Evolutionary conservation across 2,329 filamentous ascomycete genomes (phyloP).

Genomic region (Tolypocladium inflatum): DNA sequence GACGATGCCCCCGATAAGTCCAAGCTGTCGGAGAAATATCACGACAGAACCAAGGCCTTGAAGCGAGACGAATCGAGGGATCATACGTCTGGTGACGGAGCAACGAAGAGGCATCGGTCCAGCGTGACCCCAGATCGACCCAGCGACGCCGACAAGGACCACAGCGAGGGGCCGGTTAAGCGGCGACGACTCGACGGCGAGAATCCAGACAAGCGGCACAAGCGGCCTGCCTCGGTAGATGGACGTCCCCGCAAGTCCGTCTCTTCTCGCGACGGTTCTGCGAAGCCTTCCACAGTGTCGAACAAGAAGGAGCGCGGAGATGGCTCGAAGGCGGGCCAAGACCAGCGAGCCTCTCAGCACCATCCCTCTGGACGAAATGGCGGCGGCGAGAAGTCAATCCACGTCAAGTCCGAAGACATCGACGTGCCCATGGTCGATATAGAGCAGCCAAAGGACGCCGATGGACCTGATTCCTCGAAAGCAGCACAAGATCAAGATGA

Average conservation of each 20-base stretch:
- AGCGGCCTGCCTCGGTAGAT: slow-evolving; percentile 34
- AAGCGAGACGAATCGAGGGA: slow-evolving; percentile 54
- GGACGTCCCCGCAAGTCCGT: slow-evolving; percentile 33
- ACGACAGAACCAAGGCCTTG: slow-evolving; percentile 50
- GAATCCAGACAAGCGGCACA: slow-evolving; percentile 36
- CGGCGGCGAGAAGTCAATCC: slow-evolving; percentile 38
- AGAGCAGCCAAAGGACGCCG: slow-evolving; percentile 17
- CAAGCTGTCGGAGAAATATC: slow-evolving; percentile 43
- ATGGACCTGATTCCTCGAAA: slow-evolving; percentile 22
- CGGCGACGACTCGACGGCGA: slow-evolving; percentile 48
- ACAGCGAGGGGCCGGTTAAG: slow-evolving; percentile 41
- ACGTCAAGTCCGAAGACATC: slow-evolving; percentile 46
- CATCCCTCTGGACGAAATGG: slow-evolving; percentile 31
- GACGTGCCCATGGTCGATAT: slow-evolving; percentile 49
- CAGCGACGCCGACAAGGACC: slow-evolving; percentile 44
- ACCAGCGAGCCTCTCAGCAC: slow-evolving; percentile 26
- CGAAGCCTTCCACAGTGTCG: slow-evolving; percentile 22
- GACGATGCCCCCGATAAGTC: slow-evolving; percentile 41
- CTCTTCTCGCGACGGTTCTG: slow-evolving; percentile 27
- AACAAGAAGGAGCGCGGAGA: slow-evolving; percentile 33
- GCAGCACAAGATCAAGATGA: slow-evolving; percentile 25
- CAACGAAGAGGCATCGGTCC: slow-evolving; percentile 47
- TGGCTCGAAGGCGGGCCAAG: slow-evolving; percentile 23
- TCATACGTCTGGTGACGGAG: slow-evolving; percentile 38
- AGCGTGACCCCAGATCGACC: slow-evolving; percentile 49